Base-by-base conservation (phyloP, 176 grass and related monocot genomes). In the Carex parvula region DNA sequence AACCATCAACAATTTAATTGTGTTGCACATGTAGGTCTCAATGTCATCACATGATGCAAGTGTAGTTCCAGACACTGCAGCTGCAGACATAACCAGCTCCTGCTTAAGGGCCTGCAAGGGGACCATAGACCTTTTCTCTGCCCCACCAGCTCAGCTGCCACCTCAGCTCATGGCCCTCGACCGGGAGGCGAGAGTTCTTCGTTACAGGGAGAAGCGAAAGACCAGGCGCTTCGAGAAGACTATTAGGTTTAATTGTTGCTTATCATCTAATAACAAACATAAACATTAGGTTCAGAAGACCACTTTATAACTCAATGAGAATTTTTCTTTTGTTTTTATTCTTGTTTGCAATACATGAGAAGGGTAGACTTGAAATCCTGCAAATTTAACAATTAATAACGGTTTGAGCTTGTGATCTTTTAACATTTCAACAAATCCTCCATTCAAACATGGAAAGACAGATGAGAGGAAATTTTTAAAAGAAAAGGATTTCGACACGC, bases 171-270 rank as follows among this genome's bases (percentile, higher is more conserved):
- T 79, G 13, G 66, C 83, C 77, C 37, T 82, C 6, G 87, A 89
- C 12, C 46, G 87, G 32, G 87, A 89, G 65, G 76, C 87, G 44
- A 54, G 78, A 55, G 78, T 89, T 55, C 87, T 82, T n/a, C 67
- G 87, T 12, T 89, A 89, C 42, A 50, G 87, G 66, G 83, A 89
- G 77, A 89, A 89, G 41, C 67, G 83, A 50, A 89, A 89, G 54
- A 65, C 83, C 9, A 85, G 87, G 20, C 81, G 42, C 50, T 89
- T 89, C 17, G 83, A 89, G 66, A 89, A 89, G 58, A 89, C 87
- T 20, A 89, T 89, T 14, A 83, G 81, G 81, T 83, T 22, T n/a
- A n/a, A n/a, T n/a, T 21, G 8, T 56, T 42, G n/a, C 67, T 71
- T 71, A 41, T 71, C 15, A 44, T 71, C 7, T n/a, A 44, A 15